Base-by-base conservation (phyloP, 139 green algal species). In the Trebouxia sp. region DNA sequence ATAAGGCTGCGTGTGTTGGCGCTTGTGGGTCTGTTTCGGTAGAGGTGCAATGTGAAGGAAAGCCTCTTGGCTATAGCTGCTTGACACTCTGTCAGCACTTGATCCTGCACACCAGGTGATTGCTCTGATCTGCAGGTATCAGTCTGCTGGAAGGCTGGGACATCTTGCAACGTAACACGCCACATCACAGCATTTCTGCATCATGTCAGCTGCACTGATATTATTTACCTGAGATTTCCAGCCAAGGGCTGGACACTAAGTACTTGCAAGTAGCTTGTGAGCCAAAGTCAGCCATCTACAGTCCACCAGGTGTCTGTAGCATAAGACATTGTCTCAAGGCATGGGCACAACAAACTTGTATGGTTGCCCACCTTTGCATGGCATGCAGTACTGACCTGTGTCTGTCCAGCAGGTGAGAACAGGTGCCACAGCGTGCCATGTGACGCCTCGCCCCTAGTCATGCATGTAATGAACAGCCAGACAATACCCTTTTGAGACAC, bases 401-500 rank as follows among this genome's bases (percentile, higher is more conserved):
- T 41, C 56, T 41, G 56, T 69, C 65, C 14, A 38, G 35, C 22
- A 30, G 30, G 35, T 45, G 37, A n/a, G 14, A 47, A 80, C 32
- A 74, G 50, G 35, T n/a, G 17, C 42, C 41, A 80, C 17, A 80
- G 37, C 32, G 35, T 26, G 32, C 45, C 15, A 14, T 32, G 30
- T 48, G 66, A 17, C 26, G 43, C 74, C 26, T 80, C 47, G 30
- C 66, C 74, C 74, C 48, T 41, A 1, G 30, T 17, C 6, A 55
- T 69, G 37, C 51, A 45, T 50, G 74, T 84, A 22, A 84, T 26
- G 8, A 51, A 28, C 56, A 89, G 80, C 89, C 89, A 96, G 0
- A 91, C 86, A 47, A 94, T 89, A 82, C 96, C 95, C 20, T 87
- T n/a, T n/a, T n/a, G n/a, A 50, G 30, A 26, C 47, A 76, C 20